phyloP scores from a whole-genome alignment of 2,329 filamentous ascomycete species.

The Colletotrichum sp. region DNA sequence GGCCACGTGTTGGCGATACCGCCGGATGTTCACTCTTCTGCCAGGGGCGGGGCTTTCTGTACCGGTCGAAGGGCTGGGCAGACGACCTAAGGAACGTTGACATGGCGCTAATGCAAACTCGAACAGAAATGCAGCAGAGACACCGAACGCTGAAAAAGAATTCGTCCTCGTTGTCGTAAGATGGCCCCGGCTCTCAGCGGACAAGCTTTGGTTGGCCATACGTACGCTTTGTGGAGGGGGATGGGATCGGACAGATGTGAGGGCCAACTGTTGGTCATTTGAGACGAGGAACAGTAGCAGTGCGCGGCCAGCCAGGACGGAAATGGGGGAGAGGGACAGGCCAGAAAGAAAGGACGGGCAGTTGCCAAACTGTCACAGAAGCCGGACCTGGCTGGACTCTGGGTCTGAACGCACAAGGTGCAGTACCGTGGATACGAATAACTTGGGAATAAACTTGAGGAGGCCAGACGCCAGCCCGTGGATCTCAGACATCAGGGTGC shows the following conservation, averaged over 20 bases:
- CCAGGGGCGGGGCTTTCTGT: not conserved
- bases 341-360: not conserved
- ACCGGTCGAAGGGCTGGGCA: not conserved
- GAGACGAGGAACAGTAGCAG: not conserved
- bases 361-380: not conserved
- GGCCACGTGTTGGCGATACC: not conserved
- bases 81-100: not conserved
- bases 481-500: not conserved
- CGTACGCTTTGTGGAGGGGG: not conserved
- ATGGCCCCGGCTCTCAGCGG: not conserved
- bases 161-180: not conserved
- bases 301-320: not conserved
- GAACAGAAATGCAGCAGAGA: not conserved
- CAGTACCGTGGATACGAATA: not conserved
- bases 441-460: not conserved
- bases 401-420: not conserved
- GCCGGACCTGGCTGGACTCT: not conserved
- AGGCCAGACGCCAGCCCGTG: not conserved
- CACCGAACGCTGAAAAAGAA: not conserved
- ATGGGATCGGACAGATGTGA: not conserved
- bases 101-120: not conserved
- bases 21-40: not conserved
- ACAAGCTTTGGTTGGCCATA: not conserved
- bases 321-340: not conserved
- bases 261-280: not conserved